phyloP scores from a whole-genome alignment of 2,329 filamentous ascomycete species.

The Botryotinia calthae region DNA sequence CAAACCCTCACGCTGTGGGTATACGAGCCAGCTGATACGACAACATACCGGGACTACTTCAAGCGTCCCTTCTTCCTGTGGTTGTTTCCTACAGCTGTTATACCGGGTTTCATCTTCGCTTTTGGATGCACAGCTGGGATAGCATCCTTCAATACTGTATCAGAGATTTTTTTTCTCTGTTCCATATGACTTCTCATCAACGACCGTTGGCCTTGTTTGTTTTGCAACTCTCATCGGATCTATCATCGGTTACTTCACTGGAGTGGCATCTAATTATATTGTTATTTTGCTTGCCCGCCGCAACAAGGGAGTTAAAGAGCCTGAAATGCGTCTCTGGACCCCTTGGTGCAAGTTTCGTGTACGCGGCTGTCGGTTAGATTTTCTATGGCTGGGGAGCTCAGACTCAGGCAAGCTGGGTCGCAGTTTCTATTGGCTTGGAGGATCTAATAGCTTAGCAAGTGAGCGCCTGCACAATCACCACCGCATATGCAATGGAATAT shows the following conservation, averaged over 20 bases:
- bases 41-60: background rate
- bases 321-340: constrained; percentile 43
- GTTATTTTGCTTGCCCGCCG: constrained; percentile 39
- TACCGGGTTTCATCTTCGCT: background rate
- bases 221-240: constrained; percentile 40
- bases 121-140: background rate
- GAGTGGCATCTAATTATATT: constrained; percentile 38
- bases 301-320: constrained; percentile 41
- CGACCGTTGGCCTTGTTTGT: constrained; percentile 33
- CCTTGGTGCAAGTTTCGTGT: constrained; percentile 38
- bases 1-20: background rate
- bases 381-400: constrained; percentile 43
- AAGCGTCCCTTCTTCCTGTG: background rate
- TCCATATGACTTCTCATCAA: constrained; percentile 23
- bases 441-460: constrained; percentile 45
- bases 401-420: constrained; percentile 36
- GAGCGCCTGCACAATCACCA: constrained; percentile 41
- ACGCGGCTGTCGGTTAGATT: constrained; percentile 41
- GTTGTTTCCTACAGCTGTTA: background rate
- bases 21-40: background rate
- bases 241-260: constrained; percentile 40
- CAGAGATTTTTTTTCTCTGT: background rate
- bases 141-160: background rate
- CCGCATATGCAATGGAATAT: constrained; percentile 44
- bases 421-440: constrained; percentile 40